Evolutionary conservation across 2,329 filamentous ascomycete genomes (phyloP).

Genomic region (Phialophora macrospora): DNA sequence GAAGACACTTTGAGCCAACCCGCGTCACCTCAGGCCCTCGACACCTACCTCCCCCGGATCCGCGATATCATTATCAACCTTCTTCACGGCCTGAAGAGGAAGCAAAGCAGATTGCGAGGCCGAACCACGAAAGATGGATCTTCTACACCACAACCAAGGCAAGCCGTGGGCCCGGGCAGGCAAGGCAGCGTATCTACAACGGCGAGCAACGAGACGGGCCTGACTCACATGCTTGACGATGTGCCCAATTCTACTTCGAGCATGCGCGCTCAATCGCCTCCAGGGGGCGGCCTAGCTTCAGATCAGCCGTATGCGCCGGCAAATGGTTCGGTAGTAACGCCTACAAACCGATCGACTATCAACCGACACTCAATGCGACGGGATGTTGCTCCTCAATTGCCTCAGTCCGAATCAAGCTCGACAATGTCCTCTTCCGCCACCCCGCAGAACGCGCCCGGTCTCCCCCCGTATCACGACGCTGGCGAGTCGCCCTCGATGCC

Average conservation of each 20-base stretch:
- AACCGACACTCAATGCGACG: slow-evolving; percentile 30
- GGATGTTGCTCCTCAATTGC: slow-evolving; percentile 29
- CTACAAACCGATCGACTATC: slow-evolving; percentile 12
- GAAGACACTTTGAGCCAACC: slow-evolving; percentile 97
- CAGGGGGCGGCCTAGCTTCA: slow-evolving; percentile 2
- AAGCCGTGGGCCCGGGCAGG: slow-evolving; percentile 39
- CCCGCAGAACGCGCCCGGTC: slow-evolving; percentile 75
- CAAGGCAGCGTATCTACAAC: slow-evolving; percentile 56
- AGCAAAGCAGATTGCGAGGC: slow-evolving; percentile 82
- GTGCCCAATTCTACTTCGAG: slow-evolving; percentile 35
- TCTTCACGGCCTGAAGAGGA: slow-evolving; percentile 92
- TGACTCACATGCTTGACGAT: slow-evolving; percentile 51
- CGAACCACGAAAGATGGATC: slow-evolving; percentile 56
- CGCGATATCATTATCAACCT: slow-evolving; percentile 98
- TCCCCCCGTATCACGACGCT: slow-evolving; percentile 73
- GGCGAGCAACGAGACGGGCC: slow-evolving; percentile 49
- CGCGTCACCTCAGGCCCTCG: slow-evolving; percentile 88
- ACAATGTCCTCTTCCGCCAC: slow-evolving; percentile 75
- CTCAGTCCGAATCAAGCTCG: slow-evolving; percentile 49
- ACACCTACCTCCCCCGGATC: slow-evolving; percentile 91
- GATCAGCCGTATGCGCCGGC: slow-evolving; percentile 13
- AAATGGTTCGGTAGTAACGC: slow-evolving; percentile 14
- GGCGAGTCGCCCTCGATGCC: slow-evolving; percentile 45
- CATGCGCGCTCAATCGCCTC: slow-evolving; percentile 25
- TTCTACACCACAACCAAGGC: slow-evolving; percentile 42